Conservation (phyloP, 225 moss, liverwort and hornwort species). For the Pseudoscleropodium purum region DNA sequence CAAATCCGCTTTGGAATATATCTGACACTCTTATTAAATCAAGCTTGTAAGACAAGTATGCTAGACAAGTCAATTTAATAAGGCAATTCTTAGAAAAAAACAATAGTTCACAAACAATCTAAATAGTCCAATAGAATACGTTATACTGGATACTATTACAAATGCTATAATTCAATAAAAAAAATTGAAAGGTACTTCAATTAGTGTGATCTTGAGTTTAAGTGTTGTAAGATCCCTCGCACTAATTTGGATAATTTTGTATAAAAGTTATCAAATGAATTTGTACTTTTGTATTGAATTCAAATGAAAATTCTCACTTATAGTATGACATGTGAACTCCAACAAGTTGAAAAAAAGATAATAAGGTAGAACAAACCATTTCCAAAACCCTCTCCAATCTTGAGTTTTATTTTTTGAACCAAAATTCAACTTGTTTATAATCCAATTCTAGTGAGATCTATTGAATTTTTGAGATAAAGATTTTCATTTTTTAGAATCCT, state of each 20-base stretch:
- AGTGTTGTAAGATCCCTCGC: accelerated
- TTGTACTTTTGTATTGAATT: background rate
- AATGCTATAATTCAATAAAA: too few relatives aligned
- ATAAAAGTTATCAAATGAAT: background rate
- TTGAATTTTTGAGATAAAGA: background rate
- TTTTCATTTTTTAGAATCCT: background rate
- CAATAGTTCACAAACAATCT: background rate
- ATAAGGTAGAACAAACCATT: too few relatives aligned
- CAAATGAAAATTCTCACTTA: accelerated
- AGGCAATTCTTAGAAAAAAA: too few relatives aligned
- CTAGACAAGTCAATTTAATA: background rate
- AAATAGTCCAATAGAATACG: background rate
- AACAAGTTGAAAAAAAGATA: accelerated
- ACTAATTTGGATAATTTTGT: background rate
- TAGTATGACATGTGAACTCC: background rate
- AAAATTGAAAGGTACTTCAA: background rate
- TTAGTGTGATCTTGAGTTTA: too few relatives aligned
- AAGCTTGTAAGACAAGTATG: background rate
- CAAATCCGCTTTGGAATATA: accelerated
- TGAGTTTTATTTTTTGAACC: accelerated
- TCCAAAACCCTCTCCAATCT: accelerated
- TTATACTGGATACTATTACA: accelerated
- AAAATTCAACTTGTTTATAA: background rate
- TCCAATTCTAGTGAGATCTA: accelerated
- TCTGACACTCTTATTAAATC: accelerated